Conservation (phyloP, 768 basidiomycete species). For the Phylloporus rhodoxanthus region DNA sequence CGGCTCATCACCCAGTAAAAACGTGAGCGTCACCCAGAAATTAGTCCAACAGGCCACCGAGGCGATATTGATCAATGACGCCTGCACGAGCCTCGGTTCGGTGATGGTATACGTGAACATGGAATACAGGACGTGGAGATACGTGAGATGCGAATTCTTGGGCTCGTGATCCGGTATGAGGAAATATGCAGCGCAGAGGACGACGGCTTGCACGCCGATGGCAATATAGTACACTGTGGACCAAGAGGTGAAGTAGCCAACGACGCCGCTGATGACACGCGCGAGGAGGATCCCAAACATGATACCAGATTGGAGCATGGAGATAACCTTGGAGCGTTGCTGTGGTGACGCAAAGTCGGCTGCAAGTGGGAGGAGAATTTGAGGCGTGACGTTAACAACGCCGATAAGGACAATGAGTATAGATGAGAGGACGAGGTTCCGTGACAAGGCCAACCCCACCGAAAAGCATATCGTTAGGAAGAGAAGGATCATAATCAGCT, state of each 20-base stretch:
- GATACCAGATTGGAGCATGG: constrained; percentile 30
- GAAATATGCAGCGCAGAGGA: constrained; percentile 28
- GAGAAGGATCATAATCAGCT: constrained; percentile 34
- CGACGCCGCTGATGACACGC: constrained; percentile 33
- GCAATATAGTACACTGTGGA: constrained; percentile 39
- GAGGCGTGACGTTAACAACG: constrained; percentile 35
- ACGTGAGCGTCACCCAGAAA: constrained; percentile 41
- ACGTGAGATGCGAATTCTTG: constrained; percentile 34
- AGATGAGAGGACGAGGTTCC: constrained; percentile 29
- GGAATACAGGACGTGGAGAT: constrained; percentile 30
- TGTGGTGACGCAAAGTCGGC: constrained; percentile 38
- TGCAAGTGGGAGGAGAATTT: constrained; percentile 38
- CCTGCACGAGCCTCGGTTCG: constrained; percentile 40
- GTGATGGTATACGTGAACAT: constrained; percentile 37
- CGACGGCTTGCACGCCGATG: constrained; percentile 29
- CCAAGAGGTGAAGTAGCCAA: constrained; percentile 39
- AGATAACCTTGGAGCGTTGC: constrained; percentile 20
- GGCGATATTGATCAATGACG: constrained; percentile 21
- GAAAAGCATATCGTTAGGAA: constrained; percentile 32
- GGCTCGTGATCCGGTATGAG: constrained; percentile 40
- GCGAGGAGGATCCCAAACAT: constrained; percentile 28
- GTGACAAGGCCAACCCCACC: constrained; percentile 36
- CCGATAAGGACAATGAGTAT: constrained; percentile 35
- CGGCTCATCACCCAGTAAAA: constrained; percentile 38
- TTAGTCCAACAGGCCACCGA: constrained; percentile 29